Base-by-base conservation (phyloP, 257 asterid genomes). In the Lavandula angustifolia region DNA sequence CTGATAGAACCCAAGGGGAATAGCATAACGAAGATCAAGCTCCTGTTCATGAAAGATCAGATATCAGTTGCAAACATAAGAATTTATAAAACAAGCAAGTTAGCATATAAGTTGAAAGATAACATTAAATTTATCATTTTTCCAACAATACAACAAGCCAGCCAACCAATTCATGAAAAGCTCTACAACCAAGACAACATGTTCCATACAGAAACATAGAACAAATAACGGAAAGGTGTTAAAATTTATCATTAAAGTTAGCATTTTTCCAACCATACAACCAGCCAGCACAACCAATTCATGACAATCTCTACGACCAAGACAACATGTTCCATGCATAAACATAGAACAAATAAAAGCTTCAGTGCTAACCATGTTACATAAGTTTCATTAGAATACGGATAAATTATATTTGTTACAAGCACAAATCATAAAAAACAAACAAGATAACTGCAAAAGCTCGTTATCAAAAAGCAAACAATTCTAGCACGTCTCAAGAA, bases 1-100 rank as follows among this genome's bases (percentile, higher is more conserved):
- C 27, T 81, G 79, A 58, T 64, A 85, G 81, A 90, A 86, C 31
- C 96, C 98, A 77, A 94, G 74, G 60, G 99, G 99, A 17, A 94
- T 46, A 49, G 95, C 95, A 72, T 78, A 88, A 48, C 96, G 96
- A 71, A 91, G 67, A 75, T 94, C 99, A 65, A 90, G 67, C 71
- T 91, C 99, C 99, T 90, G 85, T 60, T 60, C 59, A 71, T 46
- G 61, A 56, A 73, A 58, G 59, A 52, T 6, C 66, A 63, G 41
- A 7, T 33, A 54, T 78, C 54, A 65, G 14, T 37, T 52, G 62
- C 33, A 51, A 62, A 70, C 9, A 62, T 34, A 40, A 32, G 14
- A 50, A 33, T 3, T 10, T n/a, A n/a, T n/a, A n/a, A n/a, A 4
- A 29, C 27, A 17, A 43, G 61, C 46, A 37, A 16, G 32, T 54